Evolutionary conservation across 1,139 yeast genomes (phyloP).

Genomic region (Suhomyces kunorum): DNA sequence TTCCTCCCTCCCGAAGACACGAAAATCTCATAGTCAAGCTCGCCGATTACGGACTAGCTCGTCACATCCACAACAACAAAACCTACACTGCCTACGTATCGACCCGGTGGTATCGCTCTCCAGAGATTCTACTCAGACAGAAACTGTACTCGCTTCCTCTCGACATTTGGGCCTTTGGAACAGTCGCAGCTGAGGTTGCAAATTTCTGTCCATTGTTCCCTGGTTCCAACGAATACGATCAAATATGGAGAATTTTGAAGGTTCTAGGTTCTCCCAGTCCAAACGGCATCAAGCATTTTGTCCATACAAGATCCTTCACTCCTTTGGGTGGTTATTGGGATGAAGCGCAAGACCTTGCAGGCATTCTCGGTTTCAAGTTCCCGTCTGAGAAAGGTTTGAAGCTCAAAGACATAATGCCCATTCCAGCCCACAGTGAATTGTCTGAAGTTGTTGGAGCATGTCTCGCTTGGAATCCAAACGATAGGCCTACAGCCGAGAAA

Average conservation of each 20-base stretch:
- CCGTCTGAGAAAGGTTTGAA: conserved; percentile 43
- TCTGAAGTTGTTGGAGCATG: conserved; percentile 57
- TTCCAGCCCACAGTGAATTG: conserved; percentile 30
- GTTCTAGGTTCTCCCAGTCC: conserved; percentile 69
- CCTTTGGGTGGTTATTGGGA: conserved; percentile 73
- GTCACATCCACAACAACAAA: conserved; percentile 55
- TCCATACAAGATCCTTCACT: not conserved
- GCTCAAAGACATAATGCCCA: conserved; percentile 30
- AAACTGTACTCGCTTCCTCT: conserved; percentile 70
- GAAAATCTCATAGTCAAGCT: conserved; percentile 70
- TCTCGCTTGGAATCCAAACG: conserved; percentile 64
- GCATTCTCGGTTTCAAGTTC: conserved; percentile 52
- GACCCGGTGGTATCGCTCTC: conserved; percentile 95
- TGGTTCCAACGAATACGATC: conserved; percentile 78
- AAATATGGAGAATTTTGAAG: conserved; percentile 64
- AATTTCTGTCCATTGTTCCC: conserved; percentile 80
- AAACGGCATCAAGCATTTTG: not conserved
- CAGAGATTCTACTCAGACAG: conserved; percentile 78
- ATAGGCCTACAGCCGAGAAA: conserved; percentile 49
- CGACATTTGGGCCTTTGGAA: conserved; percentile 95
- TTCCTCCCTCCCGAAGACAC: conserved; percentile 40
- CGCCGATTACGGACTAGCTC: conserved; percentile 90
- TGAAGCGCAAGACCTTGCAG: conserved; percentile 54
- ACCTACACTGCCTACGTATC: conserved; percentile 82
- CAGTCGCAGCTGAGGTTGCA: conserved; percentile 79